Base-by-base conservation (phyloP, 345 rosid genomes). In the Aethionema arabicum region DNA sequence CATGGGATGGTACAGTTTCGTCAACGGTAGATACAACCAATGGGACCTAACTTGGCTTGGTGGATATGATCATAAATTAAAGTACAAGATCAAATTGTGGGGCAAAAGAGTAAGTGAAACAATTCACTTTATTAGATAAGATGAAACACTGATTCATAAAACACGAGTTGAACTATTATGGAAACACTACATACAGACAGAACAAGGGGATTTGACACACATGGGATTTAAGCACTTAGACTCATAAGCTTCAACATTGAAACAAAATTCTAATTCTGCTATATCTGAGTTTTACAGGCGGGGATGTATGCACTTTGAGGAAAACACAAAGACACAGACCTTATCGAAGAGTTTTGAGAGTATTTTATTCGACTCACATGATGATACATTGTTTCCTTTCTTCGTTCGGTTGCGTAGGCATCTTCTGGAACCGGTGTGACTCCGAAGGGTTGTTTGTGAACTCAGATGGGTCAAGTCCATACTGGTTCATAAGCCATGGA, bases 361-460 rank as follows among this genome's bases (percentile, higher is more conserved):
- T 21, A 52, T 43, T 10, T 15, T 51, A 32, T 42, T n/a, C 36
- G 16, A 58, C 52, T 82, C 56, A 93, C 97, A 93, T 78, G 74
- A 90, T 84, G 76, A 81, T 84, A 82, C 97, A 93, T 31, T 96
- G 83, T 52, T 95, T 75, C 76, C 86, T 75, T 69, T 85, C 92
- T 74, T 90, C 99, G 4, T 88, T 41, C 59, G 85, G 87, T 60
- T 74, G 96, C 5, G 82, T 4, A 8, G 85, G 40, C 52, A 59
- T 81, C 67, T 83, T 97, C 78, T 83, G 95, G 79, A 43, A 60
- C 80, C 96, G 77, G 73, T 78, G 83, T 1, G 97, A 61, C 79
- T 90, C 97, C 0, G 96, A 72, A 6, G 97, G 97, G 74, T 86
- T 84, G 90, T 90, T 85, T 14, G 99, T 79, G 77, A 85, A 93